phyloP scores from a whole-genome alignment of 805 yeast species.

The Starmera caribaea region DNA sequence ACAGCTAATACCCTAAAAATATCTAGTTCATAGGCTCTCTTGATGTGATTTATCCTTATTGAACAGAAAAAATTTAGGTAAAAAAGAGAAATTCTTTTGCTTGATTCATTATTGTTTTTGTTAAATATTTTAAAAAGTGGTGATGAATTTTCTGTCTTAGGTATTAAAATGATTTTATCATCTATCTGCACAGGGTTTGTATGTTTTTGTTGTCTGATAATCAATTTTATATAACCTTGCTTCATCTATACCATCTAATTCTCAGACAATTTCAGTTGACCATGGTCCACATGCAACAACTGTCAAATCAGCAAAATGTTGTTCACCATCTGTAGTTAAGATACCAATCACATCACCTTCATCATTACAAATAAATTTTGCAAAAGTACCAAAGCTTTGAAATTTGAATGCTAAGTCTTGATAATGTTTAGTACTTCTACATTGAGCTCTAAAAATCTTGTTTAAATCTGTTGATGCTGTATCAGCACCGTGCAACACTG shows the following conservation, averaged over 20 bases:
- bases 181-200: slow-evolving; percentile 19
- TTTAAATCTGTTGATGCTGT: slow-evolving; percentile 33
- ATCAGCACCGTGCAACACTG: slow-evolving; percentile 28
- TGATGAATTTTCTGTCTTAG: slow-evolving; percentile 17
- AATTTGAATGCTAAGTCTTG: slow-evolving; percentile 15
- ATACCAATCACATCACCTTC: slow-evolving; percentile 10
- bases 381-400: slow-evolving; percentile 6
- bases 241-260: slow-evolving; percentile 25
- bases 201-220: slow-evolving; percentile 26
- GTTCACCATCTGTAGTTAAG: slow-evolving; percentile 18
- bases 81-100: slow-evolving; percentile 19
- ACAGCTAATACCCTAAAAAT: no score
- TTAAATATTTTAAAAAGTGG: slow-evolving; percentile 15
- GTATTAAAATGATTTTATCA: slow-evolving; percentile 21
- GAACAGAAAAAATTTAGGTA: no score
- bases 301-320: slow-evolving; percentile 10
- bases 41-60: no score
- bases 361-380: slow-evolving; percentile 8
- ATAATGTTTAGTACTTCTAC: slow-evolving; percentile 27
- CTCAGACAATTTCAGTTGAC: slow-evolving; percentile 12
- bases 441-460: slow-evolving; percentile 28
- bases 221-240: slow-evolving; percentile 28
- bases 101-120: slow-evolving; percentile 19
- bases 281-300: slow-evolving; percentile 17
- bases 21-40: no score